Evolutionary conservation across 2,329 filamentous ascomycete species (phyloP), one percentile per base, ranked within the genome.

Genomic region (Diaporthe citriasiana): DNA sequence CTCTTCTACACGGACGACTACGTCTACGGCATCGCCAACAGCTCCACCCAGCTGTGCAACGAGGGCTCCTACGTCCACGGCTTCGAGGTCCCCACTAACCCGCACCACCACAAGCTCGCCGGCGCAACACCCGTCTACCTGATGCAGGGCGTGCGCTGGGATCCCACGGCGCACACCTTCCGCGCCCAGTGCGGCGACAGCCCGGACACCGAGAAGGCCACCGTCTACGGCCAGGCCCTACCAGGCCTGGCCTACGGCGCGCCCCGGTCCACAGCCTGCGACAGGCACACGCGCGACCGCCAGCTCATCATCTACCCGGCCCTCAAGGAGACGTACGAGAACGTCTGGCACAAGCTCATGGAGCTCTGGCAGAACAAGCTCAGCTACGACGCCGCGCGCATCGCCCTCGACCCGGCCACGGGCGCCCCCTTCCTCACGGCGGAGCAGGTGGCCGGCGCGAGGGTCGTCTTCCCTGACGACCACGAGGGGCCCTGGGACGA

Each of bases 281-380:
- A 71, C 45, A 27, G 33, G 27, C 25, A 51, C 56, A 17, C 42
- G 13, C 13, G 4, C 13, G 30, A 15, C 17, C 38, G 70, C 42
- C 56, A 71, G 70, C 51, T 71, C 30, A 22, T 71, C 27, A 30
- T 71, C 30, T 71, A 71, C 33, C 70, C 70, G 1, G 56, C 70
- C 19, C 70, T 71, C 38, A 63, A 63, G 70, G 70, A 71, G 70
- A 65, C 40, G 19, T 71, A 51, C 56, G 56, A 59, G 30, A 71
- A 71, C 45, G 59, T 71, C 17, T 71, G 70, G 70, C 70, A 71
- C 56, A 57, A 63, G 56, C 70, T 71, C 38, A 50, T 71, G 42
- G 70, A 71, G 70, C 51, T 71, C 6, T 71, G 70, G 70, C 70
- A 71, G 45, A 65, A 50, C 56, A 71, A 65, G 56, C 35, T 71